Evolutionary conservation across 768 basidiomycete species (phyloP).

Genomic region (Russula emetica): DNA sequence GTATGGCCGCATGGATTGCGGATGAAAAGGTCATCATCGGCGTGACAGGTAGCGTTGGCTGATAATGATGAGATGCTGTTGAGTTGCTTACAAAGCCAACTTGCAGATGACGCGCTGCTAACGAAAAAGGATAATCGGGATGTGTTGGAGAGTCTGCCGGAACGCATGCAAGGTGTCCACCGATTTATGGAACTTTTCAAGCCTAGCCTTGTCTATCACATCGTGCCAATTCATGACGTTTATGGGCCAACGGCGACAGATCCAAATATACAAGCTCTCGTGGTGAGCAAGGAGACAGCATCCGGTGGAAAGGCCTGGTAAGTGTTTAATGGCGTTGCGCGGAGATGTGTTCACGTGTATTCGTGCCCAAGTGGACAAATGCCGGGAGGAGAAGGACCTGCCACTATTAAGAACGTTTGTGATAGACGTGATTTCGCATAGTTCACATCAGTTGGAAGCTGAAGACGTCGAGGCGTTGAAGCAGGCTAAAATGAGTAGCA

Average conservation of each 20-base stretch:
- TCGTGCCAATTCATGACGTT: constrained; percentile 76
- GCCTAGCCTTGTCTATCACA: constrained; percentile 57
- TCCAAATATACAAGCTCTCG: constrained; percentile 82
- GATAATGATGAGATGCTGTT: background rate
- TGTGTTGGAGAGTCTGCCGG: constrained; percentile 56
- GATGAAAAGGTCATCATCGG: constrained; percentile 81
- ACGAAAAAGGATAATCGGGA: constrained; percentile 65
- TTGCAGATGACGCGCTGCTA: constrained; percentile 63
- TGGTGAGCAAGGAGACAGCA: constrained; percentile 87
- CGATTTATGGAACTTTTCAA: constrained; percentile 68
- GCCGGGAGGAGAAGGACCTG: constrained; percentile 52
- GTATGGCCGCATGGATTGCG: constrained; percentile 86
- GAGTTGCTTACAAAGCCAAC: background rate
- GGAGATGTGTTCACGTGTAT: background rate
- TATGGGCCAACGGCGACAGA: constrained; percentile 91
- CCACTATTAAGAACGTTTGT: constrained; percentile 63
- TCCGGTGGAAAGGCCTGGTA: constrained; percentile 72
- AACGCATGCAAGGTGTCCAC: constrained; percentile 55
- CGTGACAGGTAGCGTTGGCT: constrained; percentile 57
- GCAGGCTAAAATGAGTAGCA: constrained; percentile 90
- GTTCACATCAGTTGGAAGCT: constrained; percentile 52
- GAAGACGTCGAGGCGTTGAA: constrained; percentile 67
- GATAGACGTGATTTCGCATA: constrained; percentile 86
- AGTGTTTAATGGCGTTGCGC: constrained; percentile 32
- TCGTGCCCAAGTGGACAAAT: constrained; percentile 51